Percentiles rank a stretch among this genome's conserved stretches.
Conservation (phyloP, 805 yeast genomes). For the Saturnispora mendoncae region DNA sequence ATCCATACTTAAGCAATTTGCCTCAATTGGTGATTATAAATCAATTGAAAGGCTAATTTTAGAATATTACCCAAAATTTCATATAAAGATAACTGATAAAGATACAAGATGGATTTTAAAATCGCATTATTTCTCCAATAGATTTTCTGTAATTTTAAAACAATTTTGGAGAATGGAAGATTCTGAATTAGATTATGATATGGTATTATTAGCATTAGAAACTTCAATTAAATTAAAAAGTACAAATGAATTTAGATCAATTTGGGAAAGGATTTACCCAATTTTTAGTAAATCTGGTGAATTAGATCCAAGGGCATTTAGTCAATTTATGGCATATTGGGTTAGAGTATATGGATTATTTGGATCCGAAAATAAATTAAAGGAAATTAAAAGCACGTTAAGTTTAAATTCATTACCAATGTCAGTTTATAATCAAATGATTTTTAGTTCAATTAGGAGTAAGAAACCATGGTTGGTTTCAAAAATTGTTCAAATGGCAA, state of each 20-base stretch:
- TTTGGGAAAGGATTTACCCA: slow-evolving; percentile 17
- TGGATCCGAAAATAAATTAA: slow-evolving; percentile 14
- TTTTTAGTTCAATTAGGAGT: slow-evolving; percentile 18
- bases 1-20: slow-evolving; percentile 16
- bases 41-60: slow-evolving; percentile 19
- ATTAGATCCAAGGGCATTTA: slow-evolving; percentile 16
- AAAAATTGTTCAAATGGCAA: slow-evolving; percentile 16
- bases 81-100: slow-evolving; percentile 11
- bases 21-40: slow-evolving; percentile 20
- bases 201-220: slow-evolving; percentile 19
- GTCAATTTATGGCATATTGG: slow-evolving; percentile 18
- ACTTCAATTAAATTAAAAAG: slow-evolving; percentile 17
- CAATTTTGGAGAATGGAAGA: slow-evolving; percentile 11
- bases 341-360: slow-evolving; percentile 15
- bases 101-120: slow-evolving; percentile 22
- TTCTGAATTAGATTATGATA: slow-evolving; percentile 13
- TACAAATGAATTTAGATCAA: slow-evolving; percentile 13
- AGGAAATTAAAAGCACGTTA: slow-evolving; percentile 12
- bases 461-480: slow-evolving; percentile 17
- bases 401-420: slow-evolving; percentile 16
- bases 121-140: slow-evolving; percentile 19
- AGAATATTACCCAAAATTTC: slow-evolving; percentile 21
- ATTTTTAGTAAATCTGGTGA: slow-evolving; percentile 10
- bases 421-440: slow-evolving; percentile 21
- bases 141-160: slow-evolving; percentile 19